Conservation (phyloP, 108 stramenopile genomes). For the Epithemia pelagica region DNA sequence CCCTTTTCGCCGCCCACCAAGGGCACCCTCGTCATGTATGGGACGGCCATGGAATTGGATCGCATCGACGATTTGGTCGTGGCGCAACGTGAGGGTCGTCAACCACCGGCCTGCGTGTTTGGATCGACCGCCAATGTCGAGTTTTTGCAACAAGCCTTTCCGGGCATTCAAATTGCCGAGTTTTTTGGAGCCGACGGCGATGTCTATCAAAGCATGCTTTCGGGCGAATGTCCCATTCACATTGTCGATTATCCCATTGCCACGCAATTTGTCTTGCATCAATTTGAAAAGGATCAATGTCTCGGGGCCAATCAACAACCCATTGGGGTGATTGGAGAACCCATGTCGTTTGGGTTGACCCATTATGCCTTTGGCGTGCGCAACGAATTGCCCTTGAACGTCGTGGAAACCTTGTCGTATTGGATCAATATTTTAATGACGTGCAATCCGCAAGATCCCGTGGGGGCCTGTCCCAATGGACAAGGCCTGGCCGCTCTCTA, state of each 20-base stretch:
- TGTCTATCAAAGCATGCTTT: conserved; percentile 11
- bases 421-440: conserved; percentile 30
- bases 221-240: conserved; percentile 12
- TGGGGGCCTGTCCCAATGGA: conserved; percentile 4
- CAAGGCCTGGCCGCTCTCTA: conserved; percentile 14
- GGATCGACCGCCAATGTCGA: conserved; percentile 9
- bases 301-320: conserved; percentile 6
- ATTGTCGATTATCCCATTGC: conserved; percentile 24
- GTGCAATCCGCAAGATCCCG: conserved; percentile 16
- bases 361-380: conserved; percentile 35
- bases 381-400: conserved; percentile 15
- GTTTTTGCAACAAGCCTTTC: conserved; percentile 16
- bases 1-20: conserved; percentile 19
- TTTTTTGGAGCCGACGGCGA: too few species aligned
- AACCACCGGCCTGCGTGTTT: conserved; percentile 9
- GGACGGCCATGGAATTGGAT: conserved; percentile 14
- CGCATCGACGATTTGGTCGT: conserved; percentile 10
- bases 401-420: conserved; percentile 18
- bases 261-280: conserved; percentile 15
- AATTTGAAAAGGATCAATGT: conserved; percentile 15
- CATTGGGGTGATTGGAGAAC: conserved; percentile 19
- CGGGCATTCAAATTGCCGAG: conserved; percentile 10
- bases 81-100: neutral
- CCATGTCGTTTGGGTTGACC: conserved; percentile 24
- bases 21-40: conserved; percentile 24